Base-by-base conservation (phyloP, 2,329 filamentous ascomycete genomes). In the Simplicillium sp. region DNA sequence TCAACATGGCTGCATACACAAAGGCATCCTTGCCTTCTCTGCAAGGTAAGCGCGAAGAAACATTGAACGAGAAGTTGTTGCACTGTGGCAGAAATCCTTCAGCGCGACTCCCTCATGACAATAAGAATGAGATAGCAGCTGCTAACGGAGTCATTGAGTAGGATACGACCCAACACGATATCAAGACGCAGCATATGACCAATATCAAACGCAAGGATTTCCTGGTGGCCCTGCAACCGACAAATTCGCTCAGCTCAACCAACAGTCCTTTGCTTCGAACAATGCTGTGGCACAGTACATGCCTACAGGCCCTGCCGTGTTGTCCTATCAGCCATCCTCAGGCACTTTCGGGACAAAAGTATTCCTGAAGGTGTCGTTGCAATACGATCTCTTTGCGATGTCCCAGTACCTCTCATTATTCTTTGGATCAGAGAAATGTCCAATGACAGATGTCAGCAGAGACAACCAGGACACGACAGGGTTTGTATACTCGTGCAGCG, bases 361-460 rank as follows among this genome's bases (percentile, higher is more conserved):
- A 9, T 73, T 75, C 44, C 71, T 95, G 48, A 82, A 85, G 56
- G 75, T 94, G 25, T 79, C 81, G 39, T 82, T 84, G 34, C 73
- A 81, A 45, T 86, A 85, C 64, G 83, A 94, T 54, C 64, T 94
- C 45, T 62, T 71, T 46, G 56, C 62, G 43, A 74, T 80, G 59
- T 73, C 70, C 28, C 71, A 70, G 44, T 69, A 70, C 38, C 80
- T 86, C 53, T 81, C 66, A 48, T 62, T 95, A 41, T 74, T 81
- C 36, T 94, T 95, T 60, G 87, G 87, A n/a, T 71, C 75, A n/a
- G 77, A 84, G 52, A 80, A 81, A 58, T 83, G 80, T 59, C 51
- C 57, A 1, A 54, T 58, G n/a, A 70, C 77, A 41, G 73, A 80
- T 42, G 69, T 88, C 17, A 71, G 76, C 36, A 81, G 82, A 55